Evolutionary conservation across 2,329 filamentous ascomycete species (phyloP).

Genomic region (Anthostomella pinea): DNA sequence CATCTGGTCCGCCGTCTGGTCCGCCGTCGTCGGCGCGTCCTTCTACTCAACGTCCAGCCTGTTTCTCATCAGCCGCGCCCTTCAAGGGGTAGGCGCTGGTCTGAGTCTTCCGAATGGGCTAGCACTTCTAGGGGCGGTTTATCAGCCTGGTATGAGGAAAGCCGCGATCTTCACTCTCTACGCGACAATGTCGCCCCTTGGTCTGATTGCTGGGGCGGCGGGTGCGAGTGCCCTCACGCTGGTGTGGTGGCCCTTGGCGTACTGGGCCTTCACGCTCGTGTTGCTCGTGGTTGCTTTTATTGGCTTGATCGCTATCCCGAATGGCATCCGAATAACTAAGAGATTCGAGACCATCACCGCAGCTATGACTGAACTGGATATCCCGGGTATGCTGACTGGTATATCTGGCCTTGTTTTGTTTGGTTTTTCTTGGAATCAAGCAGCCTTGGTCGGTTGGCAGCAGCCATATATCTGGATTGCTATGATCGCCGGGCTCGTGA

Average conservation of each 20-base stretch:
- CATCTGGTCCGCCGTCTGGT: constrained; percentile 53
- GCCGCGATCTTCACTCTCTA: constrained; percentile 57
- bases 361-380: constrained; percentile 34
- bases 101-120: constrained; percentile 62
- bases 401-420: constrained; percentile 57
- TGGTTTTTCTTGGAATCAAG: constrained; percentile 68
- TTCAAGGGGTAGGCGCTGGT: constrained; percentile 62
- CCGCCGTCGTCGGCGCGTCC: constrained; percentile 45
- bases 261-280: constrained; percentile 41
- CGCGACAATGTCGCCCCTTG: constrained; percentile 44
- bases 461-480: constrained; percentile 53
- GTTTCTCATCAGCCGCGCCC: constrained; percentile 50
- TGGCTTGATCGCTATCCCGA: constrained; percentile 36
- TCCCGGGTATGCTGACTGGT: constrained; percentile 42
- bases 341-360: constrained; percentile 10
- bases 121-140: constrained; percentile 58
- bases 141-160: constrained; percentile 55
- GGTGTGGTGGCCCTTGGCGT: constrained; percentile 48
- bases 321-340: constrained; percentile 21
- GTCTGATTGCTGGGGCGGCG: constrained; percentile 41
- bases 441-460: constrained; percentile 56
- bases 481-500: constrained; percentile 54
- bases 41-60: constrained; percentile 32
- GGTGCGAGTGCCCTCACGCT: constrained; percentile 40
- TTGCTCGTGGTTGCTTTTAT: constrained; percentile 32